Base-by-base conservation (phyloP, 2,329 filamentous ascomycete genomes). In the Colletotrichum noveboracense region DNA sequence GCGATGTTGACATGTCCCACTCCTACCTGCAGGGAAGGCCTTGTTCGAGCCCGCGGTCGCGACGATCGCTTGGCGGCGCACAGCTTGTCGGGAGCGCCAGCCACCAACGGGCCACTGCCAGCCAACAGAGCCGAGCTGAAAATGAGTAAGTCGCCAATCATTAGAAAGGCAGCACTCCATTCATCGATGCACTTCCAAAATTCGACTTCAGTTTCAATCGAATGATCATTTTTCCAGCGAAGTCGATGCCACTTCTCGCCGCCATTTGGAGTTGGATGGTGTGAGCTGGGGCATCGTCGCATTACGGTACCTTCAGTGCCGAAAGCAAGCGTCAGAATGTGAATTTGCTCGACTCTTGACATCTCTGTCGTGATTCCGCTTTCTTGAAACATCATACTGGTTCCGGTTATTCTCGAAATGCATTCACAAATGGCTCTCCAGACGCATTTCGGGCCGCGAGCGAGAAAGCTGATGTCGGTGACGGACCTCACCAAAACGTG, bases 121-220 rank as follows among this genome's bases (percentile, higher is more conserved):
- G 43, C 10, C 43, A 52, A 52, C n/a, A 10, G 38, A 48, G 9
- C 38, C 38, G 18, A 48, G 38, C 38, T 48, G 6, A 5, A 4
- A 18, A 43, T 43, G 7, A 38, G 36, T 7, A 6, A 18, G 14
- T 43, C 9, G 43, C 10, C 18, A 13, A 48, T 21, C 43, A 21
- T 12, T n/a, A 0, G 18, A 10, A 48, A 48, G 6, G 6, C 43
- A 48, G 0, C 10, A 1, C 0, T 16, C 7, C 7, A 7, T 38
- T 38, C 36, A 0, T 8, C 36, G 36, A 38, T 18, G 0, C 36
- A 18, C 1, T 9, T 38, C 2, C 36, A 18, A 38, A 18, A 2
- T 0, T 36, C 4, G 1, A 36, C 34, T 16, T 36, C 34, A 36
- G 0, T 43, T n/a, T 43, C 8, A n/a, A n/a, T n/a, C 38, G 9